Base-by-base conservation (phyloP, 1,284 basidiomycete species). In the Schizopora paradoxa region DNA sequence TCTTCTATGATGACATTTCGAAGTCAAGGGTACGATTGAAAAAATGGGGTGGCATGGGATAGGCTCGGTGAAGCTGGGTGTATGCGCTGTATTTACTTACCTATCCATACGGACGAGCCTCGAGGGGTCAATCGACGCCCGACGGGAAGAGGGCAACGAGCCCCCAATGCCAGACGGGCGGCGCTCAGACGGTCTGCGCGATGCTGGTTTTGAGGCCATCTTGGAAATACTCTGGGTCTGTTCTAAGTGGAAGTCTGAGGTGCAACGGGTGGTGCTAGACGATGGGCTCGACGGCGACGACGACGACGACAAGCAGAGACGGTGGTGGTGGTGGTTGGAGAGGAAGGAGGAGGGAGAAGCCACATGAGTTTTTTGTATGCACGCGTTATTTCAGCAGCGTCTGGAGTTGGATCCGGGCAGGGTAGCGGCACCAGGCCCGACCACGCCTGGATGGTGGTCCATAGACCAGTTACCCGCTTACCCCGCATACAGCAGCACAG, bases 51-150 rank as follows among this genome's bases (percentile, higher is more conserved):
- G 48, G 53, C 8, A 21, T 43, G 19, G 25, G 27, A 21, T 45
- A 29, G 40, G 44, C 39, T 14, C 39, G 22, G 16, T 42, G 36
- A 19, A n/a, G 41, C 28, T 27, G 16, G 22, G 29, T 32, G 19
- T 29, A 34, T 19, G 36, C 16, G 32, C 41, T n/a, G 28, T 16
- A 46, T 46, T 47, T 63, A 62, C 51, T 57, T 45, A 86, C 86
- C 79, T 87, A 74, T 86, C 80, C 81, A 88, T 88, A 35, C 78
- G 82, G 45, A 87, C 58, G 45, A 88, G 74, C 62, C 74, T 75
- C 54, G 74, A 75, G 44, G 85, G 85, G 61, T 88, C 86, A 59
- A 88, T 88, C 40, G 85, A 87, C 2, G 69, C 69, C 41, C 80
- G 72, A 48, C 85, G 72, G 27, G 80, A 83, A 50, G 54, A 48